These are phyloP conservation scores for Candida sp. DNA, from an alignment of 1,139 yeast species.

Conservation along the genomic window DNA sequence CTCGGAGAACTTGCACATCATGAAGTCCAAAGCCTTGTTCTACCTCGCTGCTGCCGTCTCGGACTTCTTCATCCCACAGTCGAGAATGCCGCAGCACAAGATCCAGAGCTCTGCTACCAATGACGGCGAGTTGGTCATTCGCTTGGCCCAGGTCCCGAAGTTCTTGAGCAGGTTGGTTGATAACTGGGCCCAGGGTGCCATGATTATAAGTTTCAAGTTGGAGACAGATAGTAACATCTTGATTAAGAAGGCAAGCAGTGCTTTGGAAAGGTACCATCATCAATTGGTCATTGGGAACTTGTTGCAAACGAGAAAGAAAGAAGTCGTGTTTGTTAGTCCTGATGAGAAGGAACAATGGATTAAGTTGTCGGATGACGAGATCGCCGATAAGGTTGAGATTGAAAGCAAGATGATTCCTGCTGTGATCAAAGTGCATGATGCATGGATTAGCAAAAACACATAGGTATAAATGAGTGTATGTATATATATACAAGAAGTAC, in stretches of 20 bases:
- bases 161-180: slow-evolving; percentile 88
- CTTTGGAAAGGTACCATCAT: slow-evolving; percentile 85
- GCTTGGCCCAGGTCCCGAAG: slow-evolving; percentile 96
- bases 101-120: slow-evolving; percentile 76
- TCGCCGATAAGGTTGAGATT: slow-evolving; percentile 53
- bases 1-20: slow-evolving; percentile 60
- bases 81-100: slow-evolving; percentile 89
- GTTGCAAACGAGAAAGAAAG: slow-evolving; percentile 84
- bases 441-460: slow-evolving; percentile 52
- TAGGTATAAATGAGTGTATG: slow-evolving; percentile 1
- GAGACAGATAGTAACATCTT: slow-evolving; percentile 84
- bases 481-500: slow-evolving; percentile 5
- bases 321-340: slow-evolving; percentile 84
- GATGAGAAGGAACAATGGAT: slow-evolving; percentile 54
- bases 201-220: slow-evolving; percentile 93
- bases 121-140: slow-evolving; percentile 72
- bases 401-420: slow-evolving; percentile 81
- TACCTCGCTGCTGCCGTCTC: slow-evolving; percentile 98
- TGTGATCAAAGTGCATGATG: slow-evolving; percentile 63
- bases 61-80: slow-evolving; percentile 90
- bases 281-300: slow-evolving; percentile 95
- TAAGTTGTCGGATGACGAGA: slow-evolving; percentile 46
- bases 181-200: slow-evolving; percentile 93
- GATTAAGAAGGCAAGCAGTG: slow-evolving; percentile 75
- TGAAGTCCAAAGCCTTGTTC: slow-evolving; percentile 66